phyloP scores from a whole-genome alignment of 106 monocot species.

The Acanthochlamys bracteata region DNA sequence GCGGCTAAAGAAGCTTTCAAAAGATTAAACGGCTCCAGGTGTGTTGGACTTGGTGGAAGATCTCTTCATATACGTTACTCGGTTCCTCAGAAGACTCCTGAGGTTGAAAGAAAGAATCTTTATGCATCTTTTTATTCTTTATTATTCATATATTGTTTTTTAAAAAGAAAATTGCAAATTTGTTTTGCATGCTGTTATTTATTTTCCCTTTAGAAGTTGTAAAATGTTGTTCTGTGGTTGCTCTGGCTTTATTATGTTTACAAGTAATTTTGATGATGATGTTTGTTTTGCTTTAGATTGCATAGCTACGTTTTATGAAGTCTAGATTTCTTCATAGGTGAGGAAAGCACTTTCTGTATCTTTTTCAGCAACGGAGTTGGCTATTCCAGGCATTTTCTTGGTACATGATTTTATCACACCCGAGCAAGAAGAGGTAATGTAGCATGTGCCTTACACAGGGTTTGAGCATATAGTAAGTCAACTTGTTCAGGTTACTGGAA shows the following conservation, averaged over 20 bases:
- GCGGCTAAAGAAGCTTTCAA: conserved; percentile 52
- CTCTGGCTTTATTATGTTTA: no score
- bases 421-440: conserved; percentile 65
- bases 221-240: no score
- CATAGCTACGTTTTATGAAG: background rate
- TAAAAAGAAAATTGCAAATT: no score
- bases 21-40: conserved; percentile 43
- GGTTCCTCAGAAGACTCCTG: conserved; percentile 19
- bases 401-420: conserved; percentile 60
- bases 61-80: conserved; percentile 76
- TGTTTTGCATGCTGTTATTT: no score
- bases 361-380: conserved; percentile 51
- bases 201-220: no score
- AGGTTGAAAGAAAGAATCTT: conserved; percentile 30
- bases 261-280: no score
- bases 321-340: conserved; percentile 24
- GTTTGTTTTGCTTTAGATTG: no score
- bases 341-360: conserved; percentile 33
- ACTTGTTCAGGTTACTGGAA: background rate
- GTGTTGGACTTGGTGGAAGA: conserved; percentile 47
- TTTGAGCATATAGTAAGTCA: background rate
- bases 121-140: no score
- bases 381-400: conserved; percentile 70
- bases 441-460: background rate
- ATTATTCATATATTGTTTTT: no score